Conservation (phyloP, 139 green algal genomes). For the Auxenochlorella pyrenoidosa region DNA sequence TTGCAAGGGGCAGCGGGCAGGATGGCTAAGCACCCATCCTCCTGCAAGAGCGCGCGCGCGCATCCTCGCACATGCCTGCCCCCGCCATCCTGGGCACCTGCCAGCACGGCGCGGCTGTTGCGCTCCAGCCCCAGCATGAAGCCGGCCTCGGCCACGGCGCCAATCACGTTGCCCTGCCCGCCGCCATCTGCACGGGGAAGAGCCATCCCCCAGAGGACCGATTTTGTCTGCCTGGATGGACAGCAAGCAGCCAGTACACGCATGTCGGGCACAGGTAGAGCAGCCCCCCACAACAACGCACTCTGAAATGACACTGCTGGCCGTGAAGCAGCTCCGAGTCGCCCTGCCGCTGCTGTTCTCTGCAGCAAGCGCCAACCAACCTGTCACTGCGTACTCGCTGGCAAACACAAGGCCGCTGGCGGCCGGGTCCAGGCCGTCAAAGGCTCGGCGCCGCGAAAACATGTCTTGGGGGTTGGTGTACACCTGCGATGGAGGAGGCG, state of each 20-base stretch:
- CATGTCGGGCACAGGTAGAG: too few relatives aligned
- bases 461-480: constrained; percentile 54
- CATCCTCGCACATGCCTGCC: too few relatives aligned
- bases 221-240: too few relatives aligned
- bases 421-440: background rate
- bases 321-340: too few relatives aligned
- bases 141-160: constrained; percentile 70
- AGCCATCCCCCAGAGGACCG: too few relatives aligned
- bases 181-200: constrained; percentile 13
- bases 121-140: constrained; percentile 81
- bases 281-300: too few relatives aligned
- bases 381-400: constrained; percentile 25
- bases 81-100: constrained; percentile 62
- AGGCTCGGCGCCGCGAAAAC: constrained; percentile 21
- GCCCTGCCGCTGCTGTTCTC: background rate
- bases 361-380: background rate
- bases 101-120: constrained; percentile 60
- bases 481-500: constrained; percentile 22
- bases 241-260: too few relatives aligned
- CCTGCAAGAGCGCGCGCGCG: too few relatives aligned
- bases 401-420: constrained; percentile 46
- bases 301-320: too few relatives aligned
- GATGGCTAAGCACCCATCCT: background rate
- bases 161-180: constrained; percentile 51
- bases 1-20: background rate